These are phyloP conservation scores for Mallotus repandus DNA, from an alignment of 441 rosid species.

Conservation along the genomic window DNA sequence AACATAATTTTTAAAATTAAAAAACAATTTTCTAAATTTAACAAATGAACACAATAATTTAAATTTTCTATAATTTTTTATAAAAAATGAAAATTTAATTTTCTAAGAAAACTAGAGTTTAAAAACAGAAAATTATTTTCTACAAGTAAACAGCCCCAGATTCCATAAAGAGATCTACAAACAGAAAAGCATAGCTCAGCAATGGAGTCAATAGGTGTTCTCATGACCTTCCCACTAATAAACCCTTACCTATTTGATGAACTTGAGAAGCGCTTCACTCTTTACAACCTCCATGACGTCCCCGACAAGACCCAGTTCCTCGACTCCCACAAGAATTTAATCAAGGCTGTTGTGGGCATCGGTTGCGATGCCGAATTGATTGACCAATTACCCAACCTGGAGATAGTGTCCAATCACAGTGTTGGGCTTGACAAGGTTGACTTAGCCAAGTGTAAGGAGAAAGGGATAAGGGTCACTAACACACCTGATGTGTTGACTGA, in stretches of 20 bases:
- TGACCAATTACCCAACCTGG: conserved; percentile 62
- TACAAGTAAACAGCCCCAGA: too few relatives aligned
- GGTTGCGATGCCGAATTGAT: conserved; percentile 77
- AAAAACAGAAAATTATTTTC: too few relatives aligned
- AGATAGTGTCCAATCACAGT: conserved; percentile 72
- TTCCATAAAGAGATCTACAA: not conserved
- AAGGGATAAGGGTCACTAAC: conserved; percentile 74
- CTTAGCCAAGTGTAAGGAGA: conserved; percentile 70
- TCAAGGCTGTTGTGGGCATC: conserved; percentile 80
- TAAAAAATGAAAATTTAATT: too few relatives aligned
- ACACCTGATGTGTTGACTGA: conserved; percentile 91
- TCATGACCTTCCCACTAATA: conserved; percentile 59
- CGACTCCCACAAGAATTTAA: conserved; percentile 43
- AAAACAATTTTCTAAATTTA: too few relatives aligned
- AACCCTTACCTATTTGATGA: conserved; percentile 59
- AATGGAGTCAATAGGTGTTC: conserved; percentile 74
- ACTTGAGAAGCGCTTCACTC: conserved; percentile 71
- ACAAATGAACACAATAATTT: too few relatives aligned
- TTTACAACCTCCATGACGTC: conserved; percentile 49
- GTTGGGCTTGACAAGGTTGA: conserved; percentile 94
- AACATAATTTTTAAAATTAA: too few relatives aligned
- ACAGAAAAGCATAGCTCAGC: not conserved
- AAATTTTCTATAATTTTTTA: too few relatives aligned
- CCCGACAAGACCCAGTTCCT: conserved; percentile 58
- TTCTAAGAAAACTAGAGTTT: too few relatives aligned